Evolutionary conservation across 2,329 filamentous ascomycete genomes (phyloP).

Genomic region (Aureobasidium melanogenum): DNA sequence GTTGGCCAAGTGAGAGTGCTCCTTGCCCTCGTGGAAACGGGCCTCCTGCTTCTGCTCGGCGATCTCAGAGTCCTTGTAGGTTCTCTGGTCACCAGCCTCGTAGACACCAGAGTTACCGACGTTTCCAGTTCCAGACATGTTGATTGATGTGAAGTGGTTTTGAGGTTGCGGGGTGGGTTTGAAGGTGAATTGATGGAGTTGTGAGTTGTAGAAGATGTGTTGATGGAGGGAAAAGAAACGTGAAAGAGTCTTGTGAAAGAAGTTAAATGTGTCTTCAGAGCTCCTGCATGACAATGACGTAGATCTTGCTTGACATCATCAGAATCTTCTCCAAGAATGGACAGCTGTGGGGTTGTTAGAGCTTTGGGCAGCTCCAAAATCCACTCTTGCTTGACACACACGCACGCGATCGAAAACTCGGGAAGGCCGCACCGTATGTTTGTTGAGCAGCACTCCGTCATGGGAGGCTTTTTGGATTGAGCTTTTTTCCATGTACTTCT

Average conservation of each 20-base stretch:
- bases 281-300: not conserved
- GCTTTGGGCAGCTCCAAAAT: slow-evolving; percentile 7
- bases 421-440: not conserved
- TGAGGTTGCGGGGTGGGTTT: not conserved
- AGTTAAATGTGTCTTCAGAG: slow-evolving; percentile 3
- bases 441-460: slow-evolving; percentile 10
- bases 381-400: slow-evolving; percentile 8
- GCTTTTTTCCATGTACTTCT: not conserved
- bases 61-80: slow-evolving; percentile 44
- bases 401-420: slow-evolving; percentile 3
- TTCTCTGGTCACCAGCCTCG: slow-evolving; percentile 62
- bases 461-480: not conserved
- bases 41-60: slow-evolving; percentile 40
- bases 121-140: slow-evolving; percentile 45
- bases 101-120: slow-evolving; percentile 61
- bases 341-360: not conserved
- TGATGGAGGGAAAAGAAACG: slow-evolving; percentile 5
- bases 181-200: slow-evolving; percentile 4
- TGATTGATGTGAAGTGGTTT: slow-evolving; percentile 17
- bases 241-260: slow-evolving; percentile 8
- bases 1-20: slow-evolving; percentile 56
- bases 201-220: slow-evolving; percentile 7
- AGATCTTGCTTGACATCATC: not conserved
- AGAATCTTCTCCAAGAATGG: not conserved
- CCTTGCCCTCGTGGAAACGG: slow-evolving; percentile 63